Conservation (phyloP, 2,329 filamentous ascomycete genomes). For the Dryadomyces quercus-mongolicae region DNA sequence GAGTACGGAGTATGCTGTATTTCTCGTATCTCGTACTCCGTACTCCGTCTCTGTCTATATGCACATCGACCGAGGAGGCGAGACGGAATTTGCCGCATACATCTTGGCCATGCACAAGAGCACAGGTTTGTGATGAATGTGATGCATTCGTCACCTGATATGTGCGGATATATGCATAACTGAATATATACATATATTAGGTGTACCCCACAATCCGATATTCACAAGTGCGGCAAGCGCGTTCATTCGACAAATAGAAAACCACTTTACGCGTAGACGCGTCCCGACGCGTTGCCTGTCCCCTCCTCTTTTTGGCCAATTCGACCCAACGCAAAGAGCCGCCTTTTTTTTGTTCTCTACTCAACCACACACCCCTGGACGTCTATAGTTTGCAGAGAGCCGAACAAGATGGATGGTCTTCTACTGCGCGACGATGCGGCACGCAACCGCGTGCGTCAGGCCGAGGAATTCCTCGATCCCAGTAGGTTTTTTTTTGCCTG, state of each 20-base stretch:
- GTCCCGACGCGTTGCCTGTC: slow-evolving; percentile 7
- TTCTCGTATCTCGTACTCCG: no score
- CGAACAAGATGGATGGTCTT: slow-evolving; percentile 50
- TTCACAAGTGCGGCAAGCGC: no score
- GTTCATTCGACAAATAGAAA: no score
- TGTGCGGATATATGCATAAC: no score
- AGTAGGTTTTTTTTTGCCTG: slow-evolving; percentile 40
- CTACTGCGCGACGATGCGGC: slow-evolving; percentile 76
- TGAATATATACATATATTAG: neutral
- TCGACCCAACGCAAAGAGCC: neutral
- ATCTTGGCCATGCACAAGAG: no score
- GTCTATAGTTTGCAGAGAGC: neutral
- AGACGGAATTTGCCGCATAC: neutral
- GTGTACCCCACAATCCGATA: neutral
- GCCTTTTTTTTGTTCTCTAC: slow-evolving; percentile 3
- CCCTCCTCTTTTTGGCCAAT: neutral
- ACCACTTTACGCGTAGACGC: slow-evolving; percentile 13
- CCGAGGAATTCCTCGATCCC: slow-evolving; percentile 89
- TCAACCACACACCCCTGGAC: neutral
- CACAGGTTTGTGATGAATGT: no score
- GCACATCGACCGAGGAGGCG: no score
- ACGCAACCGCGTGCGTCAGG: slow-evolving; percentile 70
- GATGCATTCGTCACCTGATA: no score
- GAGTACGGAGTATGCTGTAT: neutral
- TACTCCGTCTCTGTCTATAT: no score